A percentile compares a stretch with the other conserved stretches of the same genome.
Evolutionary conservation across 108 stramenopile species (phyloP).

Genomic region (Discostella stelligeroides): DNA sequence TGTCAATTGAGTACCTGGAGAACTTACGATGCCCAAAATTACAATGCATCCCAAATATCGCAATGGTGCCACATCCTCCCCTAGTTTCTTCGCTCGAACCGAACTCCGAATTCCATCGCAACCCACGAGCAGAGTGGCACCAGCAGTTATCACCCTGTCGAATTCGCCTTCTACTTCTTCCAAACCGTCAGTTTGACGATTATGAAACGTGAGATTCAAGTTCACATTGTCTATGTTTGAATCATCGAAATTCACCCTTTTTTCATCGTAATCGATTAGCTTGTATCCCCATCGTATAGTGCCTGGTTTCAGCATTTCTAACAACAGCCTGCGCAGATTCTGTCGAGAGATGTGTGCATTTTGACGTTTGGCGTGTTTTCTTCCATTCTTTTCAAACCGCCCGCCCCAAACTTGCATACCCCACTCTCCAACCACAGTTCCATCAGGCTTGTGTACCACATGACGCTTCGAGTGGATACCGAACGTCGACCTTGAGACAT

Average conservation of each 20-base stretch:
- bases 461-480: slow-evolving; percentile 77
- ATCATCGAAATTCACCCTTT: slow-evolving; percentile 5
- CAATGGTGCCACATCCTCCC: slow-evolving; percentile 52
- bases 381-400: slow-evolving; percentile 41
- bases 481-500: slow-evolving; percentile 11
- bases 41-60: slow-evolving; percentile 84
- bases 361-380: slow-evolving; percentile 64
- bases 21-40: slow-evolving; percentile 75
- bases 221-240: background rate
- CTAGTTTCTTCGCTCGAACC: slow-evolving; percentile 59
- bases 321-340: slow-evolving; percentile 59
- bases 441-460: slow-evolving; percentile 77
- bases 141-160: slow-evolving; percentile 19
- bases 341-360: slow-evolving; percentile 87
- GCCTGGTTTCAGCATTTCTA: slow-evolving; percentile 52
- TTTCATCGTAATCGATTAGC: slow-evolving; percentile 35
- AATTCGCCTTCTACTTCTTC: slow-evolving; percentile 16
- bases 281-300: slow-evolving; percentile 62
- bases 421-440: slow-evolving; percentile 82
- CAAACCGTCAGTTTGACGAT: slow-evolving; percentile 25
- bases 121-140: slow-evolving; percentile 82
- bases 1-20: slow-evolving; percentile 46
- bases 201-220: slow-evolving; percentile 49
- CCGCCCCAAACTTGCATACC: slow-evolving; percentile 80
- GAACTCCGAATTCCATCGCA: slow-evolving; percentile 89